Conservation (phyloP, 2,329 filamentous ascomycete genomes). For the Hypoxylon sp. region DNA sequence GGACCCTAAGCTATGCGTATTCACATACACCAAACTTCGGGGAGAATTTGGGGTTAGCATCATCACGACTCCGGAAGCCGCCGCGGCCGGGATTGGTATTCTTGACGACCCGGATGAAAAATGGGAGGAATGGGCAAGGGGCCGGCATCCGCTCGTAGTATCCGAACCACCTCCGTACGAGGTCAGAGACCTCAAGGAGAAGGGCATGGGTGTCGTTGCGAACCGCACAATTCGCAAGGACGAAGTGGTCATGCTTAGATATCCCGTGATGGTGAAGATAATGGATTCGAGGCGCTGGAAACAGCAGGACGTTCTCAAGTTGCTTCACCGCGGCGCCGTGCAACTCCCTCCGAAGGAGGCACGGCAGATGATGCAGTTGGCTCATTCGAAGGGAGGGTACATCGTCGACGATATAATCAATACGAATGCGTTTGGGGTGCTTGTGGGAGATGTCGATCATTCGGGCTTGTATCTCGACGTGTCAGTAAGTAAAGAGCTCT, state of each 20-base stretch:
- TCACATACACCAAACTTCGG: slow-evolving; percentile 36
- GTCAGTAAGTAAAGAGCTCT: slow-evolving; percentile 48
- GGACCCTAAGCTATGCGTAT: slow-evolving; percentile 40
- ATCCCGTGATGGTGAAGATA: slow-evolving; percentile 51
- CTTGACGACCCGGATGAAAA: slow-evolving; percentile 43
- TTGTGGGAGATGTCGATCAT: slow-evolving; percentile 44
- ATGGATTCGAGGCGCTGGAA: slow-evolving; percentile 48
- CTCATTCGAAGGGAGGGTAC: slow-evolving; percentile 53
- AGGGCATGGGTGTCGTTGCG: slow-evolving; percentile 55
- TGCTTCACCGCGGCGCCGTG: slow-evolving; percentile 52
- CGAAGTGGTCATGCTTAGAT: slow-evolving; percentile 53
- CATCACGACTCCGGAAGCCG: slow-evolving; percentile 40
- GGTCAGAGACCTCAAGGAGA: slow-evolving; percentile 50
- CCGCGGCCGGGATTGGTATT: slow-evolving; percentile 43
- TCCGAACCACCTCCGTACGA: slow-evolving; percentile 47
- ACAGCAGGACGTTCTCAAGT: slow-evolving; percentile 43
- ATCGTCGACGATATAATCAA: slow-evolving; percentile 54
- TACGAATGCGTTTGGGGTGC: slow-evolving; percentile 56
- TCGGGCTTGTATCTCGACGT: slow-evolving; percentile 56
- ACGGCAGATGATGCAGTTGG: slow-evolving; percentile 49
- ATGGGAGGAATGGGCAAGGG: slow-evolving; percentile 41
- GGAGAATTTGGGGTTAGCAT: slow-evolving; percentile 40
- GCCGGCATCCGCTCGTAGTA: slow-evolving; percentile 18
- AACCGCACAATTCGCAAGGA: slow-evolving; percentile 52
- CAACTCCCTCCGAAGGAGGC: slow-evolving; percentile 48